Base-by-base conservation (phyloP, 2,329 filamentous ascomycete genomes). In the Fusarium illudens region DNA sequence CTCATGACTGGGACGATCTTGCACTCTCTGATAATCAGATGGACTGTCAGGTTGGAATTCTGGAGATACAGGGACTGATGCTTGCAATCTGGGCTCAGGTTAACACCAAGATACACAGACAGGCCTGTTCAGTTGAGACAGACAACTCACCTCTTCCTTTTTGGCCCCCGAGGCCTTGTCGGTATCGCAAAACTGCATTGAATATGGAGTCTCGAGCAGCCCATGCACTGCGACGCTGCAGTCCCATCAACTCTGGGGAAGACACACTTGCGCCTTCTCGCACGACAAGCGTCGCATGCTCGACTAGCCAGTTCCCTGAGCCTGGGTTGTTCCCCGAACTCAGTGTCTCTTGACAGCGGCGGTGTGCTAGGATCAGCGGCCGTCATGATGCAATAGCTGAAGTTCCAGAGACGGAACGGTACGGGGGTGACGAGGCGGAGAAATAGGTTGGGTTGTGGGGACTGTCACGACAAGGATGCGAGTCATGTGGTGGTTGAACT, bases 241-340 rank as follows among this genome's bases (percentile, higher is more conserved):
- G 29, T 8, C 29, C 39, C 30, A 34, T 20, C 36, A 13, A 19
- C 36, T 44, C 34, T 36, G n/a, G 53, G 44, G 19, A 67, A 67
- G 33, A 67, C 58, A 29, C 71, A 73, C 54, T 71, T 73, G 20
- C 71, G 64, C 44, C 71, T 62, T 6, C 71, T 62, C 2, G 71
- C 71, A 22, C 71, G 65, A 46, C 71, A 73, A 11, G 68, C 71
- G 60, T 73, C 71, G 42, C 71, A 73, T 3, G 71, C 71, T 42
- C 71, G 60, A n/a, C 62, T 63, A 8, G 71, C 67, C 25, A 73
- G 58, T 11, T 56, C 66, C 27, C 60, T 62, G 12, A 53, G 33
- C 17, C 42, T 53, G 30, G 30, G 49, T 29, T 46, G 33, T 6
- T 17, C 19, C 29, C 29, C 34, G 33, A 30, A 17, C 17, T 20